Evolutionary conservation across 169 alveolate species (phyloP).

Genomic region (Cyclospora cayetanensis): DNA sequence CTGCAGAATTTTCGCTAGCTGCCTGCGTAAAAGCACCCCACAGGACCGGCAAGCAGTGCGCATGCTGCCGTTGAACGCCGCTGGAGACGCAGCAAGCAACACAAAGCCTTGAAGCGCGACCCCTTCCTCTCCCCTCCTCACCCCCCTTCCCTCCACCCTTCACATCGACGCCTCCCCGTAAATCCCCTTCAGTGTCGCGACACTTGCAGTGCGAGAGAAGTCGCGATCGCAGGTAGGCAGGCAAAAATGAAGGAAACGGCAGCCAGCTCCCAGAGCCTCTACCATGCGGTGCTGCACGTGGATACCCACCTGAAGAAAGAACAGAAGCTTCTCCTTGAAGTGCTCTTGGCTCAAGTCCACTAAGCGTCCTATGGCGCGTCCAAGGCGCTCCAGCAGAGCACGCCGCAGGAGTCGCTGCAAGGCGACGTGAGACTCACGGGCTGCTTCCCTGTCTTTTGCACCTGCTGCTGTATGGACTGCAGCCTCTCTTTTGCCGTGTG

Average conservation of each 20-base stretch:
- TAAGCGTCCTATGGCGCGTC: background rate
- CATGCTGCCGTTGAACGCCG: too few species aligned
- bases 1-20: conserved; percentile 37
- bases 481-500: background rate
- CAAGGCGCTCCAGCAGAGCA: background rate
- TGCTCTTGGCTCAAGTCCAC: conserved; percentile 6
- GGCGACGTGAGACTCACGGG: background rate
- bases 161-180: too few species aligned
- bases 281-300: too few species aligned
- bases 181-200: too few species aligned
- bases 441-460: background rate
- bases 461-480: conserved; percentile 11
- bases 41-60: too few species aligned
- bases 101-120: too few species aligned
- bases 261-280: too few species aligned
- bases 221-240: background rate
- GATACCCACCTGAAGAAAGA: conserved; percentile 1
- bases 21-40: too few species aligned
- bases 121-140: too few species aligned
- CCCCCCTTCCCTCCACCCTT: too few species aligned
- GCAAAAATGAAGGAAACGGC: too few species aligned
- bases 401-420: conserved; percentile 56
- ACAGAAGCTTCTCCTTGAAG: background rate
- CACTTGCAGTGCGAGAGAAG: background rate
- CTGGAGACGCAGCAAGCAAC: too few species aligned